Evolutionary conservation across 2,329 filamentous ascomycete species (phyloP), one percentile per base, ranked within the genome.

Genomic region (Alternaria arbusti): DNA sequence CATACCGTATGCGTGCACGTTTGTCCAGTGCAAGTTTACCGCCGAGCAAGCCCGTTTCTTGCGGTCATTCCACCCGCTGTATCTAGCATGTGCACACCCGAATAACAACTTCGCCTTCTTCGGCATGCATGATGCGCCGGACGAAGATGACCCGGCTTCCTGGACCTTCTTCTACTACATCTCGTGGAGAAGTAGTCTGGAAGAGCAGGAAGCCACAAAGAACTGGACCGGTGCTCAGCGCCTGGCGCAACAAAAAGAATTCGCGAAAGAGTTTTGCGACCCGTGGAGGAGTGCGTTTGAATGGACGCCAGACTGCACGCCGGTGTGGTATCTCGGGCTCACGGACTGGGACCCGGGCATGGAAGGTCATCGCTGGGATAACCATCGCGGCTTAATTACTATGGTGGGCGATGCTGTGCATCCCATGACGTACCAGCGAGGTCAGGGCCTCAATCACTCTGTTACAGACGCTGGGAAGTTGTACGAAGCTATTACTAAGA

Each of bases 161-260:
- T 83, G 82, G 82, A 78, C 77, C 4, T 84, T 84, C 66, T 82
- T 82, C 71, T 84, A 82, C 73, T 85, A 85, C 69, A 82, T 85
- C 54, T 84, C 83, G 11, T 84, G 82, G 81, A 66, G 57, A 17
- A 78, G 71, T 10, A 75, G 70, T 32, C 26, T 81, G 1, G 78
- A 83, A 55, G 79, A 84, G 63, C 83, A 85, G 63, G 77, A 78
- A 10, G 70, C 71, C 36, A 81, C 80, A 45, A 73, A 70, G 45
- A 15, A 72, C 49, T 80, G 78, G 71, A 75, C 77, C 6, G 67
- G 77, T 45, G 78, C 70, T 3, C 72, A 82, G 66, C 70, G 81
- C 20, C 67, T 84, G 5, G 67, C 60, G 12, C 81, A 84, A 66
- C 76, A 80, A 23, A 84, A 83, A 52, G 74, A 80, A 30, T 76